Evolutionary conservation across 768 basidiomycete genomes (phyloP).

Genomic region (Tricholomella constricta): DNA sequence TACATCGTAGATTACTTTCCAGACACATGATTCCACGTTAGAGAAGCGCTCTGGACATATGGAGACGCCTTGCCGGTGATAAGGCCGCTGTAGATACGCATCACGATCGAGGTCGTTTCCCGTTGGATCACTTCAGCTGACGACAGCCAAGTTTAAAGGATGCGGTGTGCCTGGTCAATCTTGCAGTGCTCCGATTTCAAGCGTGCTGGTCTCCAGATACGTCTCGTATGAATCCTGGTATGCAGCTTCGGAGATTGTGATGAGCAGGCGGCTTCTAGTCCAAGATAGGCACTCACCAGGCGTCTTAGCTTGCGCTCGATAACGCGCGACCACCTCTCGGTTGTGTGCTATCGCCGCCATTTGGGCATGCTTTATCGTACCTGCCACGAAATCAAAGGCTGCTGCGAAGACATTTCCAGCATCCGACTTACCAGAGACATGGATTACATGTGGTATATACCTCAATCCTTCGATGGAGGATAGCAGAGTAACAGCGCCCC

Average conservation of each 20-base stretch:
- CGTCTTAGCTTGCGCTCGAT: conserved; percentile 53
- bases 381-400: conserved; percentile 35
- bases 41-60: too few relatives aligned
- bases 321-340: conserved; percentile 67
- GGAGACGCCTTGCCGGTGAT: too few relatives aligned
- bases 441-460: conserved; percentile 76
- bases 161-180: conserved; percentile 58
- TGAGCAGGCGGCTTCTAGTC: neutral
- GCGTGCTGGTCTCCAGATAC: conserved; percentile 56
- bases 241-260: conserved; percentile 35
- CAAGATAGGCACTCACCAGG: conserved; percentile 41
- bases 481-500: conserved; percentile 77
- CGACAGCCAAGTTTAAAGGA: too few relatives aligned
- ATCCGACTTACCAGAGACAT: conserved; percentile 66
- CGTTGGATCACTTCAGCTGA: too few relatives aligned
- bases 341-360: conserved; percentile 76
- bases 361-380: conserved; percentile 87
- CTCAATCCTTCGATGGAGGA: conserved; percentile 57
- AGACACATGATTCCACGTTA: too few relatives aligned
- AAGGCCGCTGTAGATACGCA: too few relatives aligned
- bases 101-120: too few relatives aligned
- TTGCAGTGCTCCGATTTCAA: conserved; percentile 66
- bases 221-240: conserved; percentile 63
- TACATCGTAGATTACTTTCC: neutral
- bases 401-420: too few relatives aligned